A percentile compares a stretch with the other conserved stretches of the same genome.
Conservation (phyloP, 176 grass and related monocot species). For the Oryza meridionalis region DNA sequence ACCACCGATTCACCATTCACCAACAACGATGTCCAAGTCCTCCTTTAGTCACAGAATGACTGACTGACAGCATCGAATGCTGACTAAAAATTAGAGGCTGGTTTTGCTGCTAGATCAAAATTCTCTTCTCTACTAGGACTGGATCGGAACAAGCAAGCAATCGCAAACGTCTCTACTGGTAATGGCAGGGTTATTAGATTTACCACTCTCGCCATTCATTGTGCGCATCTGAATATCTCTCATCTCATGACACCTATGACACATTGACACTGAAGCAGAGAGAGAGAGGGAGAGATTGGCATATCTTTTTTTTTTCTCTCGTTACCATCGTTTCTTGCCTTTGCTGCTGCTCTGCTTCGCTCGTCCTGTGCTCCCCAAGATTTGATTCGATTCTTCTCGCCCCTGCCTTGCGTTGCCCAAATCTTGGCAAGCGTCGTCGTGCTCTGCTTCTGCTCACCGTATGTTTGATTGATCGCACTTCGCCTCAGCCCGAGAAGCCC, state of each 20-base stretch:
- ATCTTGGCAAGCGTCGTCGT: too few species aligned
- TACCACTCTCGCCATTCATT: neutral
- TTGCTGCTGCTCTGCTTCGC: too few species aligned
- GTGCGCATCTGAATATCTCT: neutral
- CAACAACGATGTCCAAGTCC: neutral
- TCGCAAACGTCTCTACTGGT: neutral
- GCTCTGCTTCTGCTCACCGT: too few species aligned
- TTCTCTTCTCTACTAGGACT: neutral
- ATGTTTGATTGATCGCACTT: too few species aligned
- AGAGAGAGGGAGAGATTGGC: neutral
- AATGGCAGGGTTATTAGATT: too few species aligned
- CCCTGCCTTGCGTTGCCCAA: too few species aligned
- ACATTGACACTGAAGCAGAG: neutral
- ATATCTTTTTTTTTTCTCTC: too few species aligned
- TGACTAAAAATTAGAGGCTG: neutral
- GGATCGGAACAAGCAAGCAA: constrained; percentile 3
- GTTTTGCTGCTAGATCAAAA: neutral
- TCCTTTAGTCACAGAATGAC: neutral
- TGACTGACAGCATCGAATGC: neutral
- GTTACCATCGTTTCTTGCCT: too few species aligned
- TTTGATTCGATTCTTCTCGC: too few species aligned
- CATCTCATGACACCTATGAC: neutral
- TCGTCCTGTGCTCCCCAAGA: too few species aligned
- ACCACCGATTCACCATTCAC: neutral
- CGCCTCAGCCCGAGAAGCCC: too few species aligned